Evolutionary conservation across 306 rosid genomes (phyloP), one percentile per base, ranked within the genome.

Genomic region (Bauhinia variegata): DNA sequence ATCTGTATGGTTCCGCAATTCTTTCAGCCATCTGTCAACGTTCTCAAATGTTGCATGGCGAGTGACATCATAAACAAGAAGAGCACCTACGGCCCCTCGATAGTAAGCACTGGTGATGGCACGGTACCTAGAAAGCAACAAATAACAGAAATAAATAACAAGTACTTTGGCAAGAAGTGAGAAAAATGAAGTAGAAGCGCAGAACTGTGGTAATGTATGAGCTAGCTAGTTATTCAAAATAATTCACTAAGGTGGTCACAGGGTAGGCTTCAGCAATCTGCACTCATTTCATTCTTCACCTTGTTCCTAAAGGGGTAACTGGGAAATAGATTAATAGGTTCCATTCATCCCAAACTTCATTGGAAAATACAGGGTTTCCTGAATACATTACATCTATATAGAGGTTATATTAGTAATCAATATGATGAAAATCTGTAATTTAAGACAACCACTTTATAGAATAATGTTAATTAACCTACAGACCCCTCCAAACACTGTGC

Each of bases 81-180:
- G 88, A 23, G 88, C 91, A 36, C 92, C 92, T 3, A 86, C 87
- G 5, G 92, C 92, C 57, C 92, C 92, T 0, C 92, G 87, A 43
- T 86, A 86, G 80, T 86, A 86, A 5, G 92, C 92, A 33, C 92
- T 86, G 47, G 92, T 86, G 63, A 86, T 86, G 60, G 92, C 90
- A 4, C 90, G 88, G 71, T 87, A 88, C 87, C 95, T 88, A 34
- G 4, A 68, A 54, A 74, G 33, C 16, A 4, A 32, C 32, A 52
- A 63, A 58, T 60, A 41, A 48, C 16, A 2, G 34, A 34, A 28
- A 48, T 65, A 28, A 55, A 36, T n/a, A 9, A 15, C 18, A 16
- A 10, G 41, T n/a, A 18, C 11, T 33, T 4, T 44, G 23, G 23
- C 34, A 58, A 23, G 53, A 17, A 31, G 8, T 23, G 49, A 47